phyloP scores from a whole-genome alignment of 2,329 filamentous ascomycete genomes.

The Cladophialophora psammophila region DNA sequence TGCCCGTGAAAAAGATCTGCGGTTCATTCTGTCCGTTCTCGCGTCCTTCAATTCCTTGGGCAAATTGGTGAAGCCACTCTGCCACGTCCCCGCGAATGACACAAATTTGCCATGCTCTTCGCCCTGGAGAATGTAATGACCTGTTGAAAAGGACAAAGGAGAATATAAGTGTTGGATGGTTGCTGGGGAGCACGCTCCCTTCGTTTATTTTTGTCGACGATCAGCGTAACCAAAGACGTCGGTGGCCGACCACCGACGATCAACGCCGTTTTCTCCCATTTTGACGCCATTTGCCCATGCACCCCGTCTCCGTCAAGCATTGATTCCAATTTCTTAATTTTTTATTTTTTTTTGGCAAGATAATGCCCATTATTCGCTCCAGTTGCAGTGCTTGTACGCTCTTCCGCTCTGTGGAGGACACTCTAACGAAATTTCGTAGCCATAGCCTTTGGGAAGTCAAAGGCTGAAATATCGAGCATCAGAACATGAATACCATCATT shows the following conservation, averaged over 20 bases:
- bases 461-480: conserved; percentile 32
- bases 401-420: conserved; percentile 23
- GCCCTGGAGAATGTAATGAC: not conserved
- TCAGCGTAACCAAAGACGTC: conserved; percentile 16
- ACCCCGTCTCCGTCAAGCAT: conserved; percentile 20
- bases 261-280: conserved; percentile 24
- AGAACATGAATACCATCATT: conserved; percentile 45
- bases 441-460: conserved; percentile 27
- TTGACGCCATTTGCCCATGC: conserved; percentile 33
- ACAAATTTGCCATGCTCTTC: not conserved
- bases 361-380: conserved; percentile 25
- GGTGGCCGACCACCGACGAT: conserved; percentile 17
- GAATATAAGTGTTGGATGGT: conserved; percentile 23
- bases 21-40: conserved; percentile 1
- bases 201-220: conserved; percentile 7
- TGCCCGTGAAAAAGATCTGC: conserved; percentile 13
- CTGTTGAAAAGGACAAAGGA: conserved; percentile 15
- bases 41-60: conserved; percentile 7
- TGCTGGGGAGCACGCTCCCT: conserved; percentile 6
- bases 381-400: conserved; percentile 18
- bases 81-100: not conserved
- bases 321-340: conserved; percentile 31
- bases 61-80: not conserved
- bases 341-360: conserved; percentile 17
- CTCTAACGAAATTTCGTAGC: conserved; percentile 35